Percentiles rank a stretch among this genome's conserved stretches.
Conservation (phyloP, 768 basidiomycete genomes). For the Mycena alexandri region DNA sequence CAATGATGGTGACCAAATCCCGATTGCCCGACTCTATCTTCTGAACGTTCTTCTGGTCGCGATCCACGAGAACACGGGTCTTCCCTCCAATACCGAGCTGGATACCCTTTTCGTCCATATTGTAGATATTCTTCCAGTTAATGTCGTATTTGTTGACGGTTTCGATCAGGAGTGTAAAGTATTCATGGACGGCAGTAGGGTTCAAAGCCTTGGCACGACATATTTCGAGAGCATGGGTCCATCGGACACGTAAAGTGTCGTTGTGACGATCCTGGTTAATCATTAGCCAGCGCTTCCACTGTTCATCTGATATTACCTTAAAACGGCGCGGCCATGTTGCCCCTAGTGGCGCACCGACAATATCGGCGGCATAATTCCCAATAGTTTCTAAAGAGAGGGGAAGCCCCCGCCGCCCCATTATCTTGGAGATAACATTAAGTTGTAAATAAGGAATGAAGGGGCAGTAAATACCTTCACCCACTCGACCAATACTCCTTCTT, state of each 20-base stretch:
- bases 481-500: neutral
- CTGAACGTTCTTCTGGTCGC: conserved; percentile 38
- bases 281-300: neutral
- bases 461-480: conserved; percentile 7
- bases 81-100: conserved; percentile 43
- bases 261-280: neutral
- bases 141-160: conserved; percentile 32
- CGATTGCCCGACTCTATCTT: conserved; percentile 46
- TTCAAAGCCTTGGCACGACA: conserved; percentile 6
- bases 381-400: conserved; percentile 2
- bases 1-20: conserved; percentile 62
- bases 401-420: neutral
- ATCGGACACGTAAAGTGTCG: neutral
- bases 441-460: no score
- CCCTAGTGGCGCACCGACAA: neutral
- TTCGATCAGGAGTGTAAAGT: conserved; percentile 42
- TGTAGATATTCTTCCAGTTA: no score
- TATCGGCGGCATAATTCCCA: conserved; percentile 5
- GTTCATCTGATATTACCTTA: neutral
- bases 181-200: conserved; percentile 39
- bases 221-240: conserved; percentile 2
- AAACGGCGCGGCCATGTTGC: neutral
- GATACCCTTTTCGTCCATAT: conserved; percentile 42
- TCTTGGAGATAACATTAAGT: neutral
- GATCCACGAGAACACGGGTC: conserved; percentile 37